These are phyloP conservation scores for Vaccinium macrocarpon DNA, from an alignment of 148 eudicot genomes.

Conservation along the genomic window DNA sequence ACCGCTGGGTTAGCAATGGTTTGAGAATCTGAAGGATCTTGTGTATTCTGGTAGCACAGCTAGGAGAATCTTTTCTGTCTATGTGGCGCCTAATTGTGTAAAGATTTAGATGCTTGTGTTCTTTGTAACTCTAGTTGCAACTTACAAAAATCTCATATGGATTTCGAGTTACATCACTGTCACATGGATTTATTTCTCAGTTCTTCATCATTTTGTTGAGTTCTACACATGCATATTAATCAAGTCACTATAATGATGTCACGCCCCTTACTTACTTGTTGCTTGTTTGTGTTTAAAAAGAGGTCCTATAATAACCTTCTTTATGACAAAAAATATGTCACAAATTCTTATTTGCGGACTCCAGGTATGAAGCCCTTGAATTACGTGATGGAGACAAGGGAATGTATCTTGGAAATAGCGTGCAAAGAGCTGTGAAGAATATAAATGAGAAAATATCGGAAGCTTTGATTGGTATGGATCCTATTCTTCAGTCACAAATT, in stretches of 20 bases:
- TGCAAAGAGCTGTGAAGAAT: constrained; percentile 79
- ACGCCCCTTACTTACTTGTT: background rate
- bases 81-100: background rate
- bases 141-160: background rate
- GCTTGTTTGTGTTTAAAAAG: background rate
- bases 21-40: background rate
- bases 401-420: constrained; percentile 78
- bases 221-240: background rate
- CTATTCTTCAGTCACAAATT: constrained; percentile 90
- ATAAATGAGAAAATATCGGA: constrained; percentile 91
- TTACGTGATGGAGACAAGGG: constrained; percentile 93
- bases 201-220: background rate
- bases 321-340: background rate
- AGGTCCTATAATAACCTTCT: background rate
- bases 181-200: background rate
- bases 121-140: background rate
- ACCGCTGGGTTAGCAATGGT: background rate
- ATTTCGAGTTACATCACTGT: background rate
- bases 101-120: background rate
- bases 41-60: background rate
- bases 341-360: background rate
- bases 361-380: constrained; percentile 89
- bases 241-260: background rate
- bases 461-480: constrained; percentile 97
- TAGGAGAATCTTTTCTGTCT: background rate